Evolutionary conservation across 345 rosid genomes (phyloP), one percentile per base, ranked within the genome.

Genomic region (Sonneratia alba): DNA sequence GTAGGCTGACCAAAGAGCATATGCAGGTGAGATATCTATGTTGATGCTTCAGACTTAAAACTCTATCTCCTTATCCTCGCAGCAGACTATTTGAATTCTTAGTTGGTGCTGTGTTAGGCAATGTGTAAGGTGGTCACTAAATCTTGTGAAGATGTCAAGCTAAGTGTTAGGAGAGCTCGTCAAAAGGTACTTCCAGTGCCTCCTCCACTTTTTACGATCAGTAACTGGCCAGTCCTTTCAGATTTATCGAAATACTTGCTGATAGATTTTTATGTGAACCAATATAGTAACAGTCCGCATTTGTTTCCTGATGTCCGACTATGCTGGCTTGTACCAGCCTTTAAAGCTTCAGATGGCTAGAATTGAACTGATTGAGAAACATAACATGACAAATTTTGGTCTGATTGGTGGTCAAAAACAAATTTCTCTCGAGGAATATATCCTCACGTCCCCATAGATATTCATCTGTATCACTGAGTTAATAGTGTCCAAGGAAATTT

Each of bases 1-100:
- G 59, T 89, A 94, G 98, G 81, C 87, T 89, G 82, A 93, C 98
- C 71, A 89, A 93, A 79, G 98, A 93, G 83, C 97, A 94, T 86
- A 80, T 84, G 67, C 90, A 85, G 91, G 98, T 90, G 72, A 79
- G 81, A 38, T 75, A 42, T 45, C 38, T 34, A 59, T 63, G 53
- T 32, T 67, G 69, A 18, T 57, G 63, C 45, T 47, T 27, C 68
- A 55, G 42, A 0, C 49, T 36, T n/a, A 34, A 22, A 55, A 64
- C 45, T 71, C 48, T 56, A 59, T 11, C 14, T 65, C 16, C 66
- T 45, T 48, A 57, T 70, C 38, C 65, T 16, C 8, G 51, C 73
- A 34, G 51, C 73, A 34, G 67, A 64, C 65, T 3, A 8, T 79
- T 51, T 67, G 24, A 36, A 34, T 24, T 43, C 19, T 4, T 49